phyloP scores from a whole-genome alignment of 768 basidiomycete species.

The Lentinus tigrinus region DNA sequence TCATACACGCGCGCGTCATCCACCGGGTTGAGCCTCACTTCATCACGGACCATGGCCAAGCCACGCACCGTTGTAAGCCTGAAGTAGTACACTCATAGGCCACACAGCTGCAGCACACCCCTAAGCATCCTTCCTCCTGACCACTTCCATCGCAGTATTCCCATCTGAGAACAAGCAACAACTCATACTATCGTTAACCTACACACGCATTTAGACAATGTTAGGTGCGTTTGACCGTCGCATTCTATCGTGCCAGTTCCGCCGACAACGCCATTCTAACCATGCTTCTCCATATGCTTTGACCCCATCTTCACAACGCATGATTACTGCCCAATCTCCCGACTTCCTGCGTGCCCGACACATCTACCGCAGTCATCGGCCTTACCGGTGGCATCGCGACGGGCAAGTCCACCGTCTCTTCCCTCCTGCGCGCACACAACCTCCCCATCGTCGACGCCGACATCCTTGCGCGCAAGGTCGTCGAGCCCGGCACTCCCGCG shows the following conservation, averaged over 20 bases:
- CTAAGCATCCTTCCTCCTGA: neutral
- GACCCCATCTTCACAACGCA: neutral
- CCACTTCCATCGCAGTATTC: neutral
- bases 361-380: constrained; percentile 69
- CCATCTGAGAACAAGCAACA: neutral
- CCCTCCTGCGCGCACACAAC: constrained; percentile 58
- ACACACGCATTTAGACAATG: neutral
- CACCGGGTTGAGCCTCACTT: neutral
- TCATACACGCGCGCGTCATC: constrained; percentile 10
- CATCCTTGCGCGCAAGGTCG: constrained; percentile 80
- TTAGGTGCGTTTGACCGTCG: constrained; percentile 1
- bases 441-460: constrained; percentile 95
- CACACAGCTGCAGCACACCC: neutral
- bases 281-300: neutral
- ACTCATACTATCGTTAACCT: neutral
- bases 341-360: neutral
- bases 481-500: constrained; percentile 77
- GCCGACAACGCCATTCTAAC: neutral
- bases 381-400: constrained; percentile 96
- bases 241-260: neutral
- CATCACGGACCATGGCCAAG: neutral
- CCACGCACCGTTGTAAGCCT: neutral
- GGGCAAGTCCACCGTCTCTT: constrained; percentile 92
- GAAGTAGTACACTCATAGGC: neutral
- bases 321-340: neutral